Evolutionary conservation across 371 early-diverging fungal genomes (phyloP), one percentile per base, ranked within the genome.

Genomic region (Mortierella sp.): DNA sequence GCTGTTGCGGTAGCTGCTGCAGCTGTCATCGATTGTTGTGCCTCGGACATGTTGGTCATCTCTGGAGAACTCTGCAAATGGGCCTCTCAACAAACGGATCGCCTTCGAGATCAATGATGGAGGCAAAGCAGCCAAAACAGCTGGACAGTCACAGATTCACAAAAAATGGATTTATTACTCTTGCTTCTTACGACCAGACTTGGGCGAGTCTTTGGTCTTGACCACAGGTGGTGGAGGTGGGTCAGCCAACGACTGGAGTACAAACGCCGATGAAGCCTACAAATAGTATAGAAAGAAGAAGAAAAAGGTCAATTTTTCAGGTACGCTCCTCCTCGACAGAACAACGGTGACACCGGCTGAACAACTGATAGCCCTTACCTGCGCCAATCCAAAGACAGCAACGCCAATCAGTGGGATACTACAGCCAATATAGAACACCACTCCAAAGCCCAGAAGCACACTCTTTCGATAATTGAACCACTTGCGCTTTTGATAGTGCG

Each of bases 381-480:
- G 89, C 19, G 85, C 86, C 43, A 89, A 68, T 19, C 87, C 88
- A 68, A 81, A 89, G 47, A 87, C 83, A 37, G 86, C 74, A 3
- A 88, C 83, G 26, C 88, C 87, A 60, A 89, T 67, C 52, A 86
- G 62, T 9, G 89, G 89, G 19, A 86, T 70, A 43, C 85, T 80
- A 28, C 82, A 84, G 7, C 86, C 80, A 12, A 85, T 59, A 65
- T 88, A 91, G 29, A 88, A 88, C 30, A 86, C 85, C 4, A 87
- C 87, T 0, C 89, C 88, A 62, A 90, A 91, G 0, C 89, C 89
- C 70, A 90, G 85, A 46, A 91, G 67, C 1, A 87, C 80, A 66
- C 87, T 89, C 70, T 89, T 89, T 47, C 89, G 80, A 44, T 86
- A 84, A 57, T 82, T 86, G 71, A 91, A 90, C 89, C 89, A 91